phyloP scores from a whole-genome alignment of 1,139 yeast species.

The Taphrina populina region DNA sequence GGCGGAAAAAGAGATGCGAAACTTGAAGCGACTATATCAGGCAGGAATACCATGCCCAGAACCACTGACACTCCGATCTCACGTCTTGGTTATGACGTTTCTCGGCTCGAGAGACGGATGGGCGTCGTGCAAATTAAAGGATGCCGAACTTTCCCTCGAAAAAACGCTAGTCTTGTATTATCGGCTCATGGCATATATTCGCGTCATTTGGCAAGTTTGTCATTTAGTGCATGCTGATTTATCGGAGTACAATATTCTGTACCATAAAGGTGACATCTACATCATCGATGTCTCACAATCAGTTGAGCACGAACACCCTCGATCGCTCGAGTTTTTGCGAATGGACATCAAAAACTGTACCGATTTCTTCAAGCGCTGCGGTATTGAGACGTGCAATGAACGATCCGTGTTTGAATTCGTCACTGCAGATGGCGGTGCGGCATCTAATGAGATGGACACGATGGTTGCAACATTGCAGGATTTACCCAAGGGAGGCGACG shows the following conservation, averaged over 20 bases:
- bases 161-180: conserved; percentile 69
- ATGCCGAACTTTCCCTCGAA: conserved; percentile 58
- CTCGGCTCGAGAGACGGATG: conserved; percentile 67
- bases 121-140: conserved; percentile 42
- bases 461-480: conserved; percentile 43
- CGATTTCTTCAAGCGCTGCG: conserved; percentile 74
- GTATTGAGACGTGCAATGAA: conserved; percentile 76
- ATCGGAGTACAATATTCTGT: conserved; percentile 88
- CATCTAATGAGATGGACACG: conserved; percentile 49
- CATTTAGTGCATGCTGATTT: conserved; percentile 94
- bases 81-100: conserved; percentile 93
- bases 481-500: conserved; percentile 30
- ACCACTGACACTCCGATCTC: conserved; percentile 82
- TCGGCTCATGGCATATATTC: conserved; percentile 78
- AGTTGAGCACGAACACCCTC: conserved; percentile 97
- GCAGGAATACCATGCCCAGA: conserved; percentile 89
- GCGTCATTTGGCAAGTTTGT: conserved; percentile 83
- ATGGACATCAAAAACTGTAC: conserved; percentile 97
- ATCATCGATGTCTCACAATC: conserved; percentile 96
- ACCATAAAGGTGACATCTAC: conserved; percentile 71
- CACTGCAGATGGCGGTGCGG: conserved; percentile 48
- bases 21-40: conserved; percentile 72
- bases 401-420: conserved; percentile 75
- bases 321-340: conserved; percentile 87
- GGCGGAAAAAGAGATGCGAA: conserved; percentile 98